phyloP scores from a whole-genome alignment of 108 stramenopile species.

The Skeletonema tropicum region DNA sequence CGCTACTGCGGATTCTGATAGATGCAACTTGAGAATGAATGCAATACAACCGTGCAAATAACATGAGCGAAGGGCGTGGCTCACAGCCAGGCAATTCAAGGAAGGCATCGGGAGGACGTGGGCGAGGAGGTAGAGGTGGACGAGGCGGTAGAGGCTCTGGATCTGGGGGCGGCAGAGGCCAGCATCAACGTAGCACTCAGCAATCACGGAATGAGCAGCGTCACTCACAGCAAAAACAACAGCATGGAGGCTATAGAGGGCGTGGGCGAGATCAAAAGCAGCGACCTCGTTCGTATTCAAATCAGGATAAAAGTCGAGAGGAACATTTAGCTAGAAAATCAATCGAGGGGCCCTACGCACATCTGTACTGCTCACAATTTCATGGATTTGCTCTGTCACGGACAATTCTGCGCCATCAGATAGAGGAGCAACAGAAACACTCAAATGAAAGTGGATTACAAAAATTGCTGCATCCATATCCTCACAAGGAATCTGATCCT shows the following conservation, averaged over 20 bases:
- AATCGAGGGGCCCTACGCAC: constrained; percentile 35
- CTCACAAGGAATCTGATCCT: background rate
- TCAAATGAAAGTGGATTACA: constrained; percentile 2
- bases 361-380: constrained; percentile 43
- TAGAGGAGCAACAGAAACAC: constrained; percentile 15
- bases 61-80: background rate
- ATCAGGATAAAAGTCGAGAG: constrained; percentile 2
- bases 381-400: constrained; percentile 44
- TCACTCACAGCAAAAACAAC: constrained; percentile 1
- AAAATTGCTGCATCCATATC: background rate
- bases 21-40: too few relatives aligned
- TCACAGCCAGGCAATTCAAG: background rate
- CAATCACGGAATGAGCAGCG: too few relatives aligned
- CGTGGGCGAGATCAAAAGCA: background rate
- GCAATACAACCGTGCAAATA: background rate
- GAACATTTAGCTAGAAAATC: constrained; percentile 16
- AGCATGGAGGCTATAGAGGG: constrained; percentile 8
- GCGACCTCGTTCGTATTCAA: constrained; percentile 34
- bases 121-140: constrained; percentile 14
- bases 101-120: background rate
- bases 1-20: too few relatives aligned
- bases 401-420: constrained; percentile 18
- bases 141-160: constrained; percentile 8
- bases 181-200: too few relatives aligned
- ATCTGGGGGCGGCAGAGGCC: constrained; percentile 9